phyloP scores from a whole-genome alignment of 2,329 filamentous ascomycete species.

The Nothophaeocryptopus gaeumannii region DNA sequence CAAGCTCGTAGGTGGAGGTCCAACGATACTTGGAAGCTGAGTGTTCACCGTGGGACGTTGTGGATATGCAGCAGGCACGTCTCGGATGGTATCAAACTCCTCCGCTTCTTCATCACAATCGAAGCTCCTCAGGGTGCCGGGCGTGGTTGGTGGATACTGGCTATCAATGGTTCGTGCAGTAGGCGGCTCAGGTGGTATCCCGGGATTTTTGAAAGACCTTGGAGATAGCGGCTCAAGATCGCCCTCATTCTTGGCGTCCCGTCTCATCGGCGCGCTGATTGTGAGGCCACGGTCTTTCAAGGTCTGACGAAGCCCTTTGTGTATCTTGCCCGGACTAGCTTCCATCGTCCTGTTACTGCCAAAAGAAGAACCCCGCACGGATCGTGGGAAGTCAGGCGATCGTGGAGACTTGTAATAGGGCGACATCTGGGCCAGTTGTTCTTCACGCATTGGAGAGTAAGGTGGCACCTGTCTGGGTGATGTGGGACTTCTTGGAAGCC shows the following conservation, averaged over 20 bases:
- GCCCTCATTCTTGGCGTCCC: slow-evolving; percentile 45
- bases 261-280: slow-evolving; percentile 56
- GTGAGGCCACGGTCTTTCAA: slow-evolving; percentile 37
- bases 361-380: slow-evolving; percentile 26
- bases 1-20: no score
- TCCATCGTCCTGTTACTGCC: slow-evolving; percentile 41
- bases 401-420: slow-evolving; percentile 7
- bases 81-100: slow-evolving; percentile 25
- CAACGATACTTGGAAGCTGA: no score
- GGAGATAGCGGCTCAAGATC: slow-evolving; percentile 56
- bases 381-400: no score
- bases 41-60: slow-evolving; percentile 13
- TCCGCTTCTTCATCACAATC: slow-evolving; percentile 22
- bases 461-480: no score
- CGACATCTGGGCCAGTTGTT: slow-evolving; percentile 8
- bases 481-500: no score
- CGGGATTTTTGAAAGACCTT: slow-evolving; percentile 52
- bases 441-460: no score
- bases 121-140: slow-evolving; percentile 29
- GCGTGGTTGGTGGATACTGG: slow-evolving; percentile 31
- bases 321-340: slow-evolving; percentile 25
- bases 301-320: slow-evolving; percentile 47
- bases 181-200: slow-evolving; percentile 55
- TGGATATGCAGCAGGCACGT: slow-evolving; percentile 27
- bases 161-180: slow-evolving; percentile 29